Conservation (phyloP, 306 rosid species). For the Pterocarpus santalinus region DNA sequence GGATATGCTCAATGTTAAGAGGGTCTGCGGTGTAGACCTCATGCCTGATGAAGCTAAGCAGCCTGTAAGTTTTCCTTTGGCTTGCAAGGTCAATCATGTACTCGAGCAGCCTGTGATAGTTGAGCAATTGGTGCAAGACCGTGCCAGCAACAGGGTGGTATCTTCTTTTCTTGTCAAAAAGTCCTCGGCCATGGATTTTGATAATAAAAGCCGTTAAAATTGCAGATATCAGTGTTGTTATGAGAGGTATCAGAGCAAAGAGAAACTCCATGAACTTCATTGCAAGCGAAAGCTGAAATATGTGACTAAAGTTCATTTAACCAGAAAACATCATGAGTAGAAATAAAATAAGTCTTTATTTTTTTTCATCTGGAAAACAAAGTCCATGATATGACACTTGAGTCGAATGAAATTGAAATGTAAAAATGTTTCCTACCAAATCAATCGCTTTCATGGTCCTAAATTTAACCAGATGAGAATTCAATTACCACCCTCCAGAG, state of each 20-base stretch:
- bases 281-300: background rate
- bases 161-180: conserved; percentile 46
- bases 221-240: conserved; percentile 30
- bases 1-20: conserved; percentile 65
- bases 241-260: conserved; percentile 31
- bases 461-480: no score
- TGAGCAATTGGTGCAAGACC: conserved; percentile 32
- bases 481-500: no score
- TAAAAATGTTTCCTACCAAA: background rate
- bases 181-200: conserved; percentile 36
- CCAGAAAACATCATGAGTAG: background rate
- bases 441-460: background rate
- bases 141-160: conserved; percentile 58
- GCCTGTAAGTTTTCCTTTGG: conserved; percentile 63
- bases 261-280: conserved; percentile 33
- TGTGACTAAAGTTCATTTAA: background rate
- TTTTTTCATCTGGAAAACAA: no score
- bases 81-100: conserved; percentile 67
- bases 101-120: conserved; percentile 60
- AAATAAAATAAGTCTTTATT: no score
- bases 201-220: conserved; percentile 34
- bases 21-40: conserved; percentile 80
- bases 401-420: no score
- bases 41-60: conserved; percentile 56
- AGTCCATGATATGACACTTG: no score